Base-by-base conservation (phyloP, 2,329 filamentous ascomycete species). In the Plectosphaerella sp. region DNA sequence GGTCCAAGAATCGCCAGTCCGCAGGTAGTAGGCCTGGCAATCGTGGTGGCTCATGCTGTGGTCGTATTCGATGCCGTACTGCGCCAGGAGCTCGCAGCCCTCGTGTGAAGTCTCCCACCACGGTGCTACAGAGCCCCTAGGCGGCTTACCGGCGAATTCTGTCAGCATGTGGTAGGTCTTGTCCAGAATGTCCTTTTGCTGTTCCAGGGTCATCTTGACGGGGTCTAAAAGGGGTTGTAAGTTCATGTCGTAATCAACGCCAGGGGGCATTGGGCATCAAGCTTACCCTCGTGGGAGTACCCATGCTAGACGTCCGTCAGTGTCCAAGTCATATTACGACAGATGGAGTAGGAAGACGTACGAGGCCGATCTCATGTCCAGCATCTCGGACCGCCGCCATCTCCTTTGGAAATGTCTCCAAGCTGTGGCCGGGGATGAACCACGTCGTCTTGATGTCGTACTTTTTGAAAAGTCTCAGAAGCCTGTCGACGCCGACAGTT, bases 101-200 rank as follows among this genome's bases (percentile, higher is more conserved):
- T 89, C 87, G 57, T 81, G 77, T 54, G 79, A 84, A 0, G 81
- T 84, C 62, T 91, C 87, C 87, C 87, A 91, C 75, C 71, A 91
- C 0, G 88, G 88, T 1, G 87, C 87, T 0, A 91, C 87, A 39
- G 79, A 85, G 1, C 88, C 88, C 1, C 86, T 73, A 0, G 88
- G 88, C 1, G 84, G 84, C 67, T 89, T 89, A 6, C 88, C 84
- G 41, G 61, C 62, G 39, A 92, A 87, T 0, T 86, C 82, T 0
- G 83, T 89, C 35, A 91, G 76, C 67, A 91, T 76, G 20, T 79
- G 78, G 63, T 85, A 89, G 16, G 86, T 89, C 67, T 89, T 89
- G 61, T 88, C 84, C 6, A 93, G 76, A 15, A 92, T 84, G 52
- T 88, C 86, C 14, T 78, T 79, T 65, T 92, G 88, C 68, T 92